These are phyloP conservation scores for Berberis thunbergii DNA, from an alignment of 164 flowering plant genomes.

Conservation along the genomic window DNA sequence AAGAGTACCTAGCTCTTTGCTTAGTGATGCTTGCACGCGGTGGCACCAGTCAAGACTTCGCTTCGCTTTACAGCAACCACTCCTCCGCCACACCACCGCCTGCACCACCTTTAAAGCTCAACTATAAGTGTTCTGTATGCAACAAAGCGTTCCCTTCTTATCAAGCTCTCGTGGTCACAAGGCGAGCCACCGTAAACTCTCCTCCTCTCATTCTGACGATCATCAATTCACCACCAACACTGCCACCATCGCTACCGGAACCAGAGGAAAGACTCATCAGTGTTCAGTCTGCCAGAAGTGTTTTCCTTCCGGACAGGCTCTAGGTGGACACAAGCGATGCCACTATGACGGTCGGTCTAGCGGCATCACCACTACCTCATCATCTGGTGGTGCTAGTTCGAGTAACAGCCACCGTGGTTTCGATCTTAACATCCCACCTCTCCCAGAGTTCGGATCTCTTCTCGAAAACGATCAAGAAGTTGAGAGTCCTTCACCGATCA, in stretches of 20 bases:
- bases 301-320: conserved; percentile 57
- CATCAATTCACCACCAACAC: conserved; percentile 6
- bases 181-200: conserved; percentile 69
- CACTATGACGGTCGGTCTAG: conserved; percentile 48
- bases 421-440: conserved; percentile 16
- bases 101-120: conserved; percentile 13
- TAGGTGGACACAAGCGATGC: conserved; percentile 63
- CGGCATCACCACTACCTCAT: conserved; percentile 12
- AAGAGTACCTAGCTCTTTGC: conserved; percentile 58
- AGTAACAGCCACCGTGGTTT: conserved; percentile 30
- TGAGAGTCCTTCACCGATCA: conserved; percentile 6
- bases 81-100: not conserved
- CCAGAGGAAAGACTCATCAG: conserved; percentile 30
- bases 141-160: conserved; percentile 58
- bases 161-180: conserved; percentile 88
- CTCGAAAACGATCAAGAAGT: not conserved
- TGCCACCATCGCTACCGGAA: conserved; percentile 1
- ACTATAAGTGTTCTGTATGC: conserved; percentile 58
- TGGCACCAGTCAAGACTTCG: not conserved
- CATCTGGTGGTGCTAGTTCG: conserved; percentile 8
- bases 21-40: conserved; percentile 58
- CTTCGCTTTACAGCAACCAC: conserved; percentile 9
- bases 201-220: conserved; percentile 5
- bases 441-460: not conserved
- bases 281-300: conserved; percentile 49